phyloP scores from a whole-genome alignment of 2,329 filamentous ascomycete genomes.

The Xylaria sp. region DNA sequence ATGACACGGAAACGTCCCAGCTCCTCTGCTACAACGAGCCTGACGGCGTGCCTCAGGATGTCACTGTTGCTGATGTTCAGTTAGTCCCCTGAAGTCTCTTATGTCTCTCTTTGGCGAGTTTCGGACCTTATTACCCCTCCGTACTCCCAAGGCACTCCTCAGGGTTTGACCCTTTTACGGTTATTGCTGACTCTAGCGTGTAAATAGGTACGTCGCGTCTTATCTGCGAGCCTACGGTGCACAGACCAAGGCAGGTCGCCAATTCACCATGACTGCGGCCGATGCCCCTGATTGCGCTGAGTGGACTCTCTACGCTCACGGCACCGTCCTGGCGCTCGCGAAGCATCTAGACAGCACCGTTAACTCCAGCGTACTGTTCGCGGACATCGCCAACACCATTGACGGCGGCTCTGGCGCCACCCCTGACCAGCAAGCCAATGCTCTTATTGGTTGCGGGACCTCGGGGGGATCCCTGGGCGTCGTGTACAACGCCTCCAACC shows the following conservation, averaged over 20 bases:
- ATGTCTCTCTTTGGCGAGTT: too few relatives aligned
- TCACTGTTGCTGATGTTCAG: conserved; percentile 23
- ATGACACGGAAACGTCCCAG: not conserved
- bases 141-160: too few relatives aligned
- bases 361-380: conserved; percentile 42
- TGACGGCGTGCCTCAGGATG: conserved; percentile 28
- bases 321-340: conserved; percentile 30
- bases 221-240: conserved; percentile 40
- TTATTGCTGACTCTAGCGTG: too few relatives aligned
- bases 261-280: conserved; percentile 35
- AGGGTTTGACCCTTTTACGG: too few relatives aligned
- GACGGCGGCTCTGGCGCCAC: conserved; percentile 39
- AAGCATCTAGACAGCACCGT: conserved; percentile 38
- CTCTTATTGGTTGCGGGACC: conserved; percentile 31
- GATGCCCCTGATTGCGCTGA: conserved; percentile 40
- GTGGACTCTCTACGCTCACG: conserved; percentile 32
- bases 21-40: conserved; percentile 30
- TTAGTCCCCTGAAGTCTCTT: too few relatives aligned
- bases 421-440: not conserved
- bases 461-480: conserved; percentile 41
- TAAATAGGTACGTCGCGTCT: conserved; percentile 23
- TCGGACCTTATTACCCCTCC: too few relatives aligned
- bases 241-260: conserved; percentile 24
- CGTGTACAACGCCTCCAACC: conserved; percentile 26
- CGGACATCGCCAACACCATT: conserved; percentile 47